Evolutionary conservation across 257 asterid species (phyloP), one percentile per base, ranked within the genome.

Genomic region (Haberlea rhodopensis): DNA sequence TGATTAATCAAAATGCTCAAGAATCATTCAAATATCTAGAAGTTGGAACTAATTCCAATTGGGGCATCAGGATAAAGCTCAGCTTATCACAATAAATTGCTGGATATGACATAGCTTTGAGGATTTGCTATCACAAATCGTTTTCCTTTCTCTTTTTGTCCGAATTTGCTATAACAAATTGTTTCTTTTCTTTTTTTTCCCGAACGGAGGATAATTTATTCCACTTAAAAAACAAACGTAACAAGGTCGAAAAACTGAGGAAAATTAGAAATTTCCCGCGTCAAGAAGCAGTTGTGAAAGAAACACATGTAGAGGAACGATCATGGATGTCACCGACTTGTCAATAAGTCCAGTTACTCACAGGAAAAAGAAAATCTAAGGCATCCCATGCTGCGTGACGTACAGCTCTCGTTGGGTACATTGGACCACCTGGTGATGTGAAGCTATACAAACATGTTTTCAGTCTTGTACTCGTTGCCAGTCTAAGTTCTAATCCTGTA

Each of bases 321-420:
- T 9, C 26, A 61, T 19, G 15, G 16, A 22, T 6, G 22, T 3
- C 29, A 11, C 25, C 5, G 45, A 48, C 49, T 48, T 4, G 61
- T n/a, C 60, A 60, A 60, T 63, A 29, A 8, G 29, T 25, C 40
- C 13, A 48, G 63, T 24, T 10, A 77, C 97, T 85, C 78, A 94
- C 99, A 25, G 97, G 99, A 74, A 89, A 94, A 71, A 94, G 96
- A 74, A 78, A 73, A 67, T 94, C 88, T 57, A 94, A 79, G 28
- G 97, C 80, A 6, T 89, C 87, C 99, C 99, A 94, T 53, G 97
- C 97, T 21, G 99, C 95, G 76, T 90, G 99, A 19, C 99, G 97
- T 67, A 94, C 97, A 68, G 84, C 91, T 85, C 99, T 79, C 45
- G 99, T 94, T 63, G 99, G 97, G 69, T 94, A 94, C 95, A 83